Percentiles rank a stretch among this genome's conserved stretches.
These are phyloP conservation scores for Ichthyophthirius multifiliis DNA, from an alignment of 169 alveolate species.

Conservation along the genomic window DNA sequence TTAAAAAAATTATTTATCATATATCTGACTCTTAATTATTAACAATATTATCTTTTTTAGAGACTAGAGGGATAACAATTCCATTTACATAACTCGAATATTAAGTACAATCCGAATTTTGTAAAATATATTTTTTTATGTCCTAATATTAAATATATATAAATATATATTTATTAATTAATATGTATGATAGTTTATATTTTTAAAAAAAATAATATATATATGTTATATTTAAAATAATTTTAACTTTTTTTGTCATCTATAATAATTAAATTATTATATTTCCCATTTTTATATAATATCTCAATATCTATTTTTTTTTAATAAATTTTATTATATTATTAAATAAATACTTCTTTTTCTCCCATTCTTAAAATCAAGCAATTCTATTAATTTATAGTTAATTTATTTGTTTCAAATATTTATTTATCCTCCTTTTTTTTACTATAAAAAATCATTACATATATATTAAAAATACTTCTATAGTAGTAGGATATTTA, in stretches of 20 bases:
- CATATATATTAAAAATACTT: no score
- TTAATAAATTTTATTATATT: background rate
- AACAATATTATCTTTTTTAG: no score
- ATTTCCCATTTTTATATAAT: background rate
- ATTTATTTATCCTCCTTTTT: conserved; percentile 36
- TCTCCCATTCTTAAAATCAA: conserved; percentile 45
- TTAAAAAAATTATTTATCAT: no score
- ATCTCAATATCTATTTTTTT: background rate
- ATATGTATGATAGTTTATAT: no score
- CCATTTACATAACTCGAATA: background rate
- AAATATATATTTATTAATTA: no score
- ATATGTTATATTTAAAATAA: no score
- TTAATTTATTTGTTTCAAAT: conserved; percentile 12
- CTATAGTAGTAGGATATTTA: conserved; percentile 36
- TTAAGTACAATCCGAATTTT: background rate
- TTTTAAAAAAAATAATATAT: no score
- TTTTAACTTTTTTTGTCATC: no score
- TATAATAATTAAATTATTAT: background rate
- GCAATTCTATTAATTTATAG: conserved; percentile 46
- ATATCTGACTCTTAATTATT: no score
- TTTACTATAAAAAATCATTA: background rate
- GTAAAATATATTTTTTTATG: background rate
- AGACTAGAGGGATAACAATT: background rate
- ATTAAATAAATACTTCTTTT: conserved; percentile 51
- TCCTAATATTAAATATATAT: background rate